Evolutionary conservation across 2,329 filamentous ascomycete species (phyloP).

Genomic region (Paecilomyces dactylethromorphus): DNA sequence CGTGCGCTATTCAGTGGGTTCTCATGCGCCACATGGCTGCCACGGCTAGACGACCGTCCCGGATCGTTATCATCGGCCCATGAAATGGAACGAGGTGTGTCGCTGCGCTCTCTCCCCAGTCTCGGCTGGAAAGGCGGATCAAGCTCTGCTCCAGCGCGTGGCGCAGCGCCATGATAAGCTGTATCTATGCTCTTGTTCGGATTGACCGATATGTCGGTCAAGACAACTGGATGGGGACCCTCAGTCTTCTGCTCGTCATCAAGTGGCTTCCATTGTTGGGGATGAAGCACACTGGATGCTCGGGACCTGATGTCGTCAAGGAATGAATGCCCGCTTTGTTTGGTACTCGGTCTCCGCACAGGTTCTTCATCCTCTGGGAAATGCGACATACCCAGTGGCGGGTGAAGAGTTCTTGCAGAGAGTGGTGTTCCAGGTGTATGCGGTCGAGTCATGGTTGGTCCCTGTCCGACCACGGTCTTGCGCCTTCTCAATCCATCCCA

Average conservation of each 20-base stretch:
- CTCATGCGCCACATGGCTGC: constrained; percentile 16
- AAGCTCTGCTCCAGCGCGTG: constrained; percentile 16
- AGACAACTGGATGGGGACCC: constrained; percentile 55
- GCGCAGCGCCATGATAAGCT: constrained; percentile 20
- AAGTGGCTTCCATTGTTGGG: constrained; percentile 27
- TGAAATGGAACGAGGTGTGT: constrained; percentile 34
- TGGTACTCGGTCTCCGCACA: constrained; percentile 35
- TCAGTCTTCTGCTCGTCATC: constrained; percentile 26
- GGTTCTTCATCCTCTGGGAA: constrained; percentile 61
- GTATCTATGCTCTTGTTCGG: constrained; percentile 42
- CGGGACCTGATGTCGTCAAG: constrained; percentile 32
- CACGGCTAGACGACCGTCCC: constrained; percentile 10
- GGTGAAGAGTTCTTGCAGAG: constrained; percentile 53
- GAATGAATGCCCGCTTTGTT: constrained; percentile 26
- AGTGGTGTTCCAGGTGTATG: constrained; percentile 34
- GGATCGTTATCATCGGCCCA: constrained; percentile 26
- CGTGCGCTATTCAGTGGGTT: constrained; percentile 47
- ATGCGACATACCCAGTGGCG: constrained; percentile 79
- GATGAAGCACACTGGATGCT: constrained; percentile 29
- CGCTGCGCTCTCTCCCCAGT: constrained; percentile 16
- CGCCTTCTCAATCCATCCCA: constrained; percentile 87
- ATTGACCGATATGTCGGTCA: constrained; percentile 55
- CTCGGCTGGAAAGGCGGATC: constrained; percentile 17
- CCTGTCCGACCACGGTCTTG: constrained; percentile 49
- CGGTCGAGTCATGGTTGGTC: constrained; percentile 34